Evolutionary conservation across 2,329 filamentous ascomycete species (phyloP), one percentile per base, ranked within the genome.

Genomic region (Fusarium papillatum): DNA sequence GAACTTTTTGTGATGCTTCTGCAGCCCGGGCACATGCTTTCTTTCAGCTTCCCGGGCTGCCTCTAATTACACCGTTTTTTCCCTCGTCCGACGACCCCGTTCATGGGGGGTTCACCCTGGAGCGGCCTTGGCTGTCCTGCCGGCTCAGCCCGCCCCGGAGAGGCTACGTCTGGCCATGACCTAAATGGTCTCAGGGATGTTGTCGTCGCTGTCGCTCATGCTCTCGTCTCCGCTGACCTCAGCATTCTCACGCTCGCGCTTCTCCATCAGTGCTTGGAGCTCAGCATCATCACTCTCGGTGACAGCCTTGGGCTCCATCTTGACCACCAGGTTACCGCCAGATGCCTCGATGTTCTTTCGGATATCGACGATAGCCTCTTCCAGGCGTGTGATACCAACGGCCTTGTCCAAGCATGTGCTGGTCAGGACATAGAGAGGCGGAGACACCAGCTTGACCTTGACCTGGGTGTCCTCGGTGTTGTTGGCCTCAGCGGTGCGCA

Each of bases 241-340:
- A 84, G 95, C 95, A 86, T 99, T 99, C 91, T 98, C 96, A 78
- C 95, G 93, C 89, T 98, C 97, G 78, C 95, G 93, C 93, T 98
- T 98, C 90, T 98, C 97, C 97, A 99, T 99, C 77, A 99, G 91
- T 64, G 96, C 97, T 85, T 98, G 95, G 77, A 99, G 89, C 86
- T 98, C 96, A 31, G 96, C 97, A 82, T 99, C 97, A 81, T 99
- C 97, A 85, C 95, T 97, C 90, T 98, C 97, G 2, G 97, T 99
- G 74, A 99, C 97, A 7, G 97, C 97, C 92, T 98, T 98, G 79
- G 97, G 97, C 81, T 97, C 96, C 97, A 99, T 99, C 92, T 97
- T 98, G 80, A 98, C 94, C 53, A 93, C 90, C 82, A 96, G 94
- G 82, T 92, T 92, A 73, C 97, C 97, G 66, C 94, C 94, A 1